phyloP scores from a whole-genome alignment of 2,329 filamentous ascomycete species.

The Chaetomium sp. region DNA sequence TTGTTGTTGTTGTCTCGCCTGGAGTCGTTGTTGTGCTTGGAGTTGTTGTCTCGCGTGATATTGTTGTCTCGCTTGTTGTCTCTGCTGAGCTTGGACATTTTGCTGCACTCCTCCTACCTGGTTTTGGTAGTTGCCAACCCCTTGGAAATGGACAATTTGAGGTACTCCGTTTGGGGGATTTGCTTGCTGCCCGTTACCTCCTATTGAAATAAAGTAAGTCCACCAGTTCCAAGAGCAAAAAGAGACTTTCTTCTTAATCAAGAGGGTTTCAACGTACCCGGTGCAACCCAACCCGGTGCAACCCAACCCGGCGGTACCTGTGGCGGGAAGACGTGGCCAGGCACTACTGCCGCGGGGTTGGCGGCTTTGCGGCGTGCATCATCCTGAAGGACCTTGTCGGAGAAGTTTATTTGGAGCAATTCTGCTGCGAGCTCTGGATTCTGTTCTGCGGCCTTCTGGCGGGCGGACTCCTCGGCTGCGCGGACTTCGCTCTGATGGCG shows the following conservation, averaged over 20 bases:
- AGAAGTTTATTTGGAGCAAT: constrained; percentile 53
- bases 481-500: constrained; percentile 59
- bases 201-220: too few species aligned
- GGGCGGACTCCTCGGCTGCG: constrained; percentile 52
- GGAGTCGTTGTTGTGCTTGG: background rate
- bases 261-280: too few species aligned
- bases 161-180: too few species aligned
- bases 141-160: too few species aligned
- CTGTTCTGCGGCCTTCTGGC: constrained; percentile 47
- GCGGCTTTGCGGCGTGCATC: constrained; percentile 28
- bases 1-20: background rate
- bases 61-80: background rate
- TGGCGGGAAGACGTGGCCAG: background rate
- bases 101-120: too few species aligned
- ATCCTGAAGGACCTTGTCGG: constrained; percentile 43
- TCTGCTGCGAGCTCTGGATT: constrained; percentile 56
- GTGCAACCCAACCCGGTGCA: too few species aligned
- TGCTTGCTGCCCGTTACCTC: too few species aligned
- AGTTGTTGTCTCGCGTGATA: background rate
- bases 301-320: too few species aligned
- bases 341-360: background rate
- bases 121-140: too few species aligned
- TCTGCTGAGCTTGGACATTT: background rate
- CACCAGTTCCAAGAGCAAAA: too few species aligned
- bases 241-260: too few species aligned